A percentile compares a stretch with the other conserved stretches of the same genome.
Conservation (phyloP, 2,329 filamentous ascomycete genomes). For the Paraconiothyrium brasiliense region DNA sequence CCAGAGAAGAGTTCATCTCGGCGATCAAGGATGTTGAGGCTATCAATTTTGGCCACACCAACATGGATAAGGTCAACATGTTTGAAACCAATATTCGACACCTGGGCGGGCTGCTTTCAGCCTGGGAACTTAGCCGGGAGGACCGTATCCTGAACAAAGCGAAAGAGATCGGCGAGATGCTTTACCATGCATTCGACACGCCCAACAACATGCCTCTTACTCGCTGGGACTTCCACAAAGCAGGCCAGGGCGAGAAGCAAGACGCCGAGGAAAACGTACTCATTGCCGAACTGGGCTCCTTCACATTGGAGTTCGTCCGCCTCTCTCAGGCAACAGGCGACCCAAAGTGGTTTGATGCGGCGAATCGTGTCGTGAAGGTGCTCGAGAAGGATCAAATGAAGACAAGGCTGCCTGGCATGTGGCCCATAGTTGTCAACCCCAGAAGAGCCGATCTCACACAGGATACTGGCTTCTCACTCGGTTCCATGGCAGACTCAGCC, state of each 20-base stretch:
- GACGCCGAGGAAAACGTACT: conserved; percentile 53
- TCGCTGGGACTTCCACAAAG: conserved; percentile 54
- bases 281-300: conserved; percentile 58
- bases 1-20: conserved; percentile 58
- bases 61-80: conserved; percentile 54
- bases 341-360: conserved; percentile 58
- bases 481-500: conserved; percentile 49
- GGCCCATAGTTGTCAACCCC: conserved; percentile 57
- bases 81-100: conserved; percentile 75
- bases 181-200: conserved; percentile 88
- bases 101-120: conserved; percentile 82
- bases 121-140: conserved; percentile 87
- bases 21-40: conserved; percentile 54
- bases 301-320: conserved; percentile 60
- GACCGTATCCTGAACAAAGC: conserved; percentile 78
- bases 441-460: conserved; percentile 51
- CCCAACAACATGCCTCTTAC: conserved; percentile 87
- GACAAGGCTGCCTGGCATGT: conserved; percentile 59
- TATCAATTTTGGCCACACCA: conserved; percentile 55
- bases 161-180: conserved; percentile 78
- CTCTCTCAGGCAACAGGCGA: conserved; percentile 58
- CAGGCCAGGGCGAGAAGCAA: conserved; percentile 49
- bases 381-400: conserved; percentile 54
- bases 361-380: conserved; percentile 53
- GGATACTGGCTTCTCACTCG: conserved; percentile 48